phyloP scores from a whole-genome alignment of 176 grass and related monocot species.

The Lolium rigidum region DNA sequence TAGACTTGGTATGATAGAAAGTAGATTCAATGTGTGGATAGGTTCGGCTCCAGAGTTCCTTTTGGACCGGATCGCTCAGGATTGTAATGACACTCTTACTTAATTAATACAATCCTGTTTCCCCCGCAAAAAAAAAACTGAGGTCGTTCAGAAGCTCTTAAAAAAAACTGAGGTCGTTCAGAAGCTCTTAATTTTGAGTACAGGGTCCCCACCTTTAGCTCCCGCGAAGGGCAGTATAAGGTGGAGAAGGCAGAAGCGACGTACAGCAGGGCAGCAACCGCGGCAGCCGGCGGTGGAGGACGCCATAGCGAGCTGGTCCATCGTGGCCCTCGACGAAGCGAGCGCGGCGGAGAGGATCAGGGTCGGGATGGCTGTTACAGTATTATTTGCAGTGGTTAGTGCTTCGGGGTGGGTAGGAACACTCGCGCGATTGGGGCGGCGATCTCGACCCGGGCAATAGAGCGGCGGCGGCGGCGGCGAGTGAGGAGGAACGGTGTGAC shows the following conservation, averaged over 20 bases:
- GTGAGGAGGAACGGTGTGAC: conserved; percentile 41
- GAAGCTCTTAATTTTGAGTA: neutral
- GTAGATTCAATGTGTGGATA: no score
- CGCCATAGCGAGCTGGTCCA: neutral
- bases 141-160: neutral
- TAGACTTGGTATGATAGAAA: no score
- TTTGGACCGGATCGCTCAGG: no score
- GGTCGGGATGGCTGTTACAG: neutral
- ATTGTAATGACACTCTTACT: no score
- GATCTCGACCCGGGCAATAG: no score
- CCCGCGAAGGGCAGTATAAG: neutral
- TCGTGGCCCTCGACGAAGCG: neutral
- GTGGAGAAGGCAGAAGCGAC: neutral
- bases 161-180: neutral
- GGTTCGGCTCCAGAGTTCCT: no score
- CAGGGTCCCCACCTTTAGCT: neutral
- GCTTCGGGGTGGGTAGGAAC: neutral
- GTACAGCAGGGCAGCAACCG: neutral
- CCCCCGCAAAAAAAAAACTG: no score
- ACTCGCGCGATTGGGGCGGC: neutral
- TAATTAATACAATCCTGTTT: no score
- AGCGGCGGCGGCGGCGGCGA: neutral
- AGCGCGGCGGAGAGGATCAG: neutral
- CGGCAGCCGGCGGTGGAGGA: neutral
- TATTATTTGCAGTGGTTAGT: neutral